A percentile compares a stretch with the other conserved stretches of the same genome.
These are phyloP conservation scores for Cenchrus americanus DNA, from an alignment of 176 grass and related monocot species.

Conservation along the genomic window DNA sequence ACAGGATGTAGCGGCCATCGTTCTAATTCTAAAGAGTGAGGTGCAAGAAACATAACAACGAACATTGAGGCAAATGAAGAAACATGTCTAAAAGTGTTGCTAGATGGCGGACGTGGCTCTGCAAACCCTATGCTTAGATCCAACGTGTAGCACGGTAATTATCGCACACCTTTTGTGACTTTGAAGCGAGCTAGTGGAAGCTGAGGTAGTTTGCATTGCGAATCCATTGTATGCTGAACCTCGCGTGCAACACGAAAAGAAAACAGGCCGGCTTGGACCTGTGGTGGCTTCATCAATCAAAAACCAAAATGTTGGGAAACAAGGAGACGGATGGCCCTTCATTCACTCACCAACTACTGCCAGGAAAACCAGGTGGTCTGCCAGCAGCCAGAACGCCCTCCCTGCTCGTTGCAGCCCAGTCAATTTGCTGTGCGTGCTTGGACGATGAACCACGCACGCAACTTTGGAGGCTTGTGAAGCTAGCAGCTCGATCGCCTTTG, in stretches of 20 bases:
- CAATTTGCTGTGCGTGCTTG: constrained; percentile 1
- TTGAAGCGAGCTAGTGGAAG: not conserved
- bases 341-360: too few relatives aligned
- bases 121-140: too few relatives aligned
- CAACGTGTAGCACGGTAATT: not conserved
- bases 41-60: not conserved
- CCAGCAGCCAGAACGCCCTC: not conserved
- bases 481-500: not conserved
- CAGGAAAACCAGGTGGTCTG: too few relatives aligned
- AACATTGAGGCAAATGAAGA: too few relatives aligned
- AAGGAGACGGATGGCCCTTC: not conserved
- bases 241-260: not conserved
- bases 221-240: not conserved
- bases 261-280: not conserved
- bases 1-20: not conserved
- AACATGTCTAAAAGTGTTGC: too few relatives aligned
- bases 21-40: not conserved
- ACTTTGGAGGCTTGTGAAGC: not conserved
- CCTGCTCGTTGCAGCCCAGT: not conserved
- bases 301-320: not conserved
- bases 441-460: not conserved
- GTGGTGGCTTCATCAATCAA: not conserved
- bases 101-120: too few relatives aligned
- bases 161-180: too few relatives aligned
- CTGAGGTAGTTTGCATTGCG: not conserved